Conservation (phyloP, 2,329 filamentous ascomycete genomes). For the Aspergillus aculeatus region DNA sequence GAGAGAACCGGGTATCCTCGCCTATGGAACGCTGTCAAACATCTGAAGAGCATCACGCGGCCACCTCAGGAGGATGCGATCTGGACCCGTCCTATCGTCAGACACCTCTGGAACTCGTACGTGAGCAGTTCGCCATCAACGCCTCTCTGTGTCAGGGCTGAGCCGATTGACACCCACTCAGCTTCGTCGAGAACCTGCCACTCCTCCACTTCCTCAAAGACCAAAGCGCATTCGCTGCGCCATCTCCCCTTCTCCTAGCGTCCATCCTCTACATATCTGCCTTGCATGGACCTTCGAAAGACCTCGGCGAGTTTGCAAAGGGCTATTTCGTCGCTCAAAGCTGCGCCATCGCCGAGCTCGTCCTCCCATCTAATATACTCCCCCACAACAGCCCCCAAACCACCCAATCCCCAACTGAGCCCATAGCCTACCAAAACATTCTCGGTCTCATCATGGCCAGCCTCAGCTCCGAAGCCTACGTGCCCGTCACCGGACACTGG, state of each 20-base stretch:
- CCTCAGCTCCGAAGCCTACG: constrained; percentile 30
- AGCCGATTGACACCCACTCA: constrained; percentile 9
- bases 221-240: constrained; percentile 24
- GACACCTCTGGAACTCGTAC: constrained; percentile 28
- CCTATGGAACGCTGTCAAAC: constrained; percentile 24
- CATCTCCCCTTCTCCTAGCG: constrained; percentile 28
- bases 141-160: background rate
- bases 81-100: constrained; percentile 27
- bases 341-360: constrained; percentile 26
- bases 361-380: constrained; percentile 12
- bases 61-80: constrained; percentile 20
- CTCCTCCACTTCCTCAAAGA: constrained; percentile 31
- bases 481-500: constrained; percentile 29
- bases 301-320: constrained; percentile 19
- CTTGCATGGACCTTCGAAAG: constrained; percentile 22
- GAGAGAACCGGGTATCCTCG: constrained; percentile 16
- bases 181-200: constrained; percentile 29
- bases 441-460: constrained; percentile 32
- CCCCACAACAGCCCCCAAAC: background rate
- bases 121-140: constrained; percentile 1
- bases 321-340: constrained; percentile 28
- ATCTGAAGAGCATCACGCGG: constrained; percentile 24
- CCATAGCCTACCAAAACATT: constrained; percentile 26
- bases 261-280: constrained; percentile 32
- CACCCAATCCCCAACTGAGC: constrained; percentile 4